phyloP scores from a whole-genome alignment of 164 flowering plant genomes.

The Annona cherimola region DNA sequence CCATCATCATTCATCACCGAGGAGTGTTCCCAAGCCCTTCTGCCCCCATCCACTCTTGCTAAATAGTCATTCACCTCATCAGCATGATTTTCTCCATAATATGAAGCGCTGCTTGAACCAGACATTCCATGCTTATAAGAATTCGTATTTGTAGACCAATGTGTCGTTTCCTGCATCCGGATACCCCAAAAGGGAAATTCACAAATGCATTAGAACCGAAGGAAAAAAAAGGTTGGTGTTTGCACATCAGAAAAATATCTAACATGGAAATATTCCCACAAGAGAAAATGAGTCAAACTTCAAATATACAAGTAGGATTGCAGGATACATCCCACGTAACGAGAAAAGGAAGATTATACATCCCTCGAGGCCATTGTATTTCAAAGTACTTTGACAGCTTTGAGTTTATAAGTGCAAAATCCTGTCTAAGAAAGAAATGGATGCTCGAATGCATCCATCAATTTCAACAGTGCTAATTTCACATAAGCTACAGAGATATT shows the following conservation, averaged over 20 bases:
- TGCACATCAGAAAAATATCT: not conserved
- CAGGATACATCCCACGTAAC: not conserved
- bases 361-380: not conserved
- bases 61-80: constrained; percentile 37
- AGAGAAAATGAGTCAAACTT: not conserved
- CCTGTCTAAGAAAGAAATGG: too few species aligned
- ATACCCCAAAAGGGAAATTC: constrained; percentile 3
- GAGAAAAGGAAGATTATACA: not conserved
- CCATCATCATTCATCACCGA: constrained; percentile 29
- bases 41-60: constrained; percentile 30
- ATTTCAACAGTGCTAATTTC: too few species aligned
- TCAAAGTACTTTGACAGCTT: not conserved
- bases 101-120: constrained; percentile 44
- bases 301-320: not conserved
- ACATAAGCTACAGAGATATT: not conserved
- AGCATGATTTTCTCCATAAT: constrained; percentile 37
- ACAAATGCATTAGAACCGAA: not conserved
- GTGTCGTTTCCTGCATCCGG: constrained; percentile 49
- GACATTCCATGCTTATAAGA: constrained; percentile 55
- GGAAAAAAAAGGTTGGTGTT: not conserved
- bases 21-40: constrained; percentile 39
- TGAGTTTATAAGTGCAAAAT: too few species aligned
- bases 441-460: too few species aligned
- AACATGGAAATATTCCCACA: not conserved
- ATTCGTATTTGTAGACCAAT: constrained; percentile 45